Evolutionary conservation across 2,329 filamentous ascomycete genomes (phyloP), one percentile per base, ranked within the genome.

Genomic region (Aspergillus sp.): DNA sequence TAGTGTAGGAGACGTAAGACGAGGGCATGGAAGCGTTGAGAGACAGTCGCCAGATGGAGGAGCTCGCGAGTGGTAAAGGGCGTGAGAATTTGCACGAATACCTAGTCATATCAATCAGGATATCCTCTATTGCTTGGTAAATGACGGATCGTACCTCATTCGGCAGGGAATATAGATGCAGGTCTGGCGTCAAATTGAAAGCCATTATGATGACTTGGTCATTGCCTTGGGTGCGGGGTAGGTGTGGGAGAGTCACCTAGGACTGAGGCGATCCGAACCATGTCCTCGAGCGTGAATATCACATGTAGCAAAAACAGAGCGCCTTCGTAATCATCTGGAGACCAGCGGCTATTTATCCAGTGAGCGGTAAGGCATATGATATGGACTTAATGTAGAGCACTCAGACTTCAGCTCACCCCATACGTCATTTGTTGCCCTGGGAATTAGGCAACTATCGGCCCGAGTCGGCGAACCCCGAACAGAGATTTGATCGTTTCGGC

Each of bases 1-100:
- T 82, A 81, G 62, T 89, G 84, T 7, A 91, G 74, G 45, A 90
- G 82, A 25, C 84, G 83, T 4, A 87, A 74, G 56, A 89, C 81
- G 41, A 90, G 69, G 41, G 79, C 83, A 70, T 88, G 82, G 66
- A 91, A 84, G 40, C 84, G 86, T 31, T 81, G 85, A 54, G 82
- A 89, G 55, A 88, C 79, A 46, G 80, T 68, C 43, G 85, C 81
- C 55, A 89, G 68, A 14, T 79, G 79, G 27, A 90, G 78, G 49
- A 88, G 78, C n/a, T 77, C 69, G 53, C 73, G 73, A 6, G 82
- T 83, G 5, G 77, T 66, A 52, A 87, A 78, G 8, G 70, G 67
- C 3, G 77, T 75, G 19, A 87, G 72, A 47, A 83, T 76, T 33
- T 79, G 74, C 52, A 81, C 76, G 39, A 85, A 75, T 57, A 86